Evolutionary conservation across 768 basidiomycete genomes (phyloP), one percentile per base, ranked within the genome.

Genomic region (Termitomyces bulborhizus): DNA sequence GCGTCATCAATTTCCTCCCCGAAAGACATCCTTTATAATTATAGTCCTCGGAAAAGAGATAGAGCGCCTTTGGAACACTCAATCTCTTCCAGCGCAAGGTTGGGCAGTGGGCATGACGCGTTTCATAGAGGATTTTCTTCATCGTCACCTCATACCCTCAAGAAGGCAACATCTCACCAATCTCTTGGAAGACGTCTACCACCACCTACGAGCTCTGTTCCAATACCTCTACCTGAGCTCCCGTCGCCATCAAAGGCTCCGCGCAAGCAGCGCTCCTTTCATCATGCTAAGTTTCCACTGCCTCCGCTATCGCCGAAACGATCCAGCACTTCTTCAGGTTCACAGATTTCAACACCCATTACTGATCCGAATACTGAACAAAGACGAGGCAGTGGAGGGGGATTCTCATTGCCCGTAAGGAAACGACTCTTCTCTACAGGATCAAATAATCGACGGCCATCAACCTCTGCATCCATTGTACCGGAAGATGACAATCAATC

Each of bases 341-440:
- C 68, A 32, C 62, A 59, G 39, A 60, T 70, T 39, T 57, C 68
- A 21, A 63, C 63, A n/a, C 62, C 66, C 44, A 59, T 58, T 32
- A 56, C 54, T 6, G 60, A 64, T 27, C n/a, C 49, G 27, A 48
- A 39, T 43, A 24, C 18, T 53, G 56, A 62, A 54, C 55, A 65
- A 55, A 72, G 66, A 53, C 66, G 69, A 57, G 66, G 63, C n/a
- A 69, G 68, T 48, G 52, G 63, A 6, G 64, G 66, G 40, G 68
- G 67, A 51, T 59, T 65, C 13, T 51, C 56, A 16, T 61, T 67
- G 16, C 65, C 69, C 15, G 66, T 69, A 18, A 68, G 83, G 51
- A 83, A 78, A 62, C 79, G 86, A n/a, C 66, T 88, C 12, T 87
- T 87, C 61, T 87, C 86, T 16, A 75, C 36, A n/a, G 51, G 77